Percentiles rank a stretch among this genome's conserved stretches.
These are phyloP conservation scores for Aspergillus sp. DNA, from an alignment of 2,329 filamentous ascomycete species.

Conservation along the genomic window DNA sequence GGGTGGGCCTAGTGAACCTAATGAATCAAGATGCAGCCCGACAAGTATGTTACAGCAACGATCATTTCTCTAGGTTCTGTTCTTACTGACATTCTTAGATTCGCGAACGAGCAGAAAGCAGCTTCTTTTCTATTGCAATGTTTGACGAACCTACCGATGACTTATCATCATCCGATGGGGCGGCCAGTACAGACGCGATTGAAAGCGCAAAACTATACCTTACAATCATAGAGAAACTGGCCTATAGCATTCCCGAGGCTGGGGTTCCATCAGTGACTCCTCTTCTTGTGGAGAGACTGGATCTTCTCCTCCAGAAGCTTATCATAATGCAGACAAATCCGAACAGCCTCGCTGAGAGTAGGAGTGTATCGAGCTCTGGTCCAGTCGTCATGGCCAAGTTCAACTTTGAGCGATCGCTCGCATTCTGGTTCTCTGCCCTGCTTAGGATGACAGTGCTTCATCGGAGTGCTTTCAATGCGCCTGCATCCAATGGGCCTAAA, in stretches of 20 bases:
- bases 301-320: conserved; percentile 38
- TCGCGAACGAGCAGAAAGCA: conserved; percentile 42
- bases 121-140: conserved; percentile 38
- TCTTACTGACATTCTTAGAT: conserved; percentile 29
- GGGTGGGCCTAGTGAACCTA: conserved; percentile 40
- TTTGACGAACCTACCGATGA: conserved; percentile 25
- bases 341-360: conserved; percentile 20
- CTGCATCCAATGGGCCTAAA: conserved; percentile 21
- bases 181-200: conserved; percentile 21
- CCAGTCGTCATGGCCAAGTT: conserved; percentile 19
- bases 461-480: conserved; percentile 34
- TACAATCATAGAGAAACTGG: conserved; percentile 40
- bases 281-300: conserved; percentile 42
- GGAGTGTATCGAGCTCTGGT: conserved; percentile 9
- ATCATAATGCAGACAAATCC: conserved; percentile 28
- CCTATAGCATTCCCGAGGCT: conserved; percentile 36
- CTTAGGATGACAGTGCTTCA: conserved; percentile 43
- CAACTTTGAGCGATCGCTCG: conserved; percentile 31
- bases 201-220: conserved; percentile 39
- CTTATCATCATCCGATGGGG: neutral
- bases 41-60: conserved; percentile 26
- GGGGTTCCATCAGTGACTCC: conserved; percentile 32
- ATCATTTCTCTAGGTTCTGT: conserved; percentile 1
- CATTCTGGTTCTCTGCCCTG: conserved; percentile 44
- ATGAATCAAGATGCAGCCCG: conserved; percentile 39